Evolutionary conservation across 1,284 basidiomycete species (phyloP).

Genomic region (Hemileia vastatrix): DNA sequence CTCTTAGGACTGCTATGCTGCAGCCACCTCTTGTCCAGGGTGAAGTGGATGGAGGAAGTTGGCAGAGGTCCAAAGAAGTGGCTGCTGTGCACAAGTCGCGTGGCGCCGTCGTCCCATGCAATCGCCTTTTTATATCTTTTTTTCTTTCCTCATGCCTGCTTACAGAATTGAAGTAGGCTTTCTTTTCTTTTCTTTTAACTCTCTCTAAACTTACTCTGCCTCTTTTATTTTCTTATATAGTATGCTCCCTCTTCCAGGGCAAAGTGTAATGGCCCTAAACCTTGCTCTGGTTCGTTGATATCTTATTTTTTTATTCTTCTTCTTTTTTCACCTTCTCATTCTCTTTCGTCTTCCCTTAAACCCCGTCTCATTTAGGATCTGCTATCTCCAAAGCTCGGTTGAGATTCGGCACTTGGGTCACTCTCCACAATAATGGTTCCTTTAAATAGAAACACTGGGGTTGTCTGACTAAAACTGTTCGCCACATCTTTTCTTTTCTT

Average conservation of each 20-base stretch:
- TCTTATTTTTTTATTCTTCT: neutral
- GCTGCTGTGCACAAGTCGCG: too few species aligned
- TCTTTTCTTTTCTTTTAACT: neutral
- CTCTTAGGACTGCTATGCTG: too few species aligned
- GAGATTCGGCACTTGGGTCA: constrained; percentile 16
- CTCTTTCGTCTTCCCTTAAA: neutral
- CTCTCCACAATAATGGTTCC: constrained; percentile 1
- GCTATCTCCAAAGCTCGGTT: constrained; percentile 13
- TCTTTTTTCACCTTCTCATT: too few species aligned
- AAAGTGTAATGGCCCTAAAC: constrained; percentile 15
- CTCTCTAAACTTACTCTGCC: neutral
- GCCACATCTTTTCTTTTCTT: neutral
- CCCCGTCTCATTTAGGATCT: neutral
- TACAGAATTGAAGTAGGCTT: neutral
- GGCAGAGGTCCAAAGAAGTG: too few species aligned
- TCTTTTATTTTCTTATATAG: too few species aligned
- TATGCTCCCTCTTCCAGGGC: constrained; percentile 7
- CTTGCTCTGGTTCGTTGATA: constrained; percentile 5
- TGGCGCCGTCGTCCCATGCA: too few species aligned
- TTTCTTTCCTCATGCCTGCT: neutral
- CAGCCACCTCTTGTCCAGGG: too few species aligned
- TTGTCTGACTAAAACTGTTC: constrained; percentile 10
- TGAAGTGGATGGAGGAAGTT: too few species aligned
- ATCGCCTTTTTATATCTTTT: too few species aligned
- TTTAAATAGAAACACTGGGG: constrained; percentile 23